Base-by-base conservation (phyloP, 2,329 filamentous ascomycete genomes). In the Coniochaeta sp. region DNA sequence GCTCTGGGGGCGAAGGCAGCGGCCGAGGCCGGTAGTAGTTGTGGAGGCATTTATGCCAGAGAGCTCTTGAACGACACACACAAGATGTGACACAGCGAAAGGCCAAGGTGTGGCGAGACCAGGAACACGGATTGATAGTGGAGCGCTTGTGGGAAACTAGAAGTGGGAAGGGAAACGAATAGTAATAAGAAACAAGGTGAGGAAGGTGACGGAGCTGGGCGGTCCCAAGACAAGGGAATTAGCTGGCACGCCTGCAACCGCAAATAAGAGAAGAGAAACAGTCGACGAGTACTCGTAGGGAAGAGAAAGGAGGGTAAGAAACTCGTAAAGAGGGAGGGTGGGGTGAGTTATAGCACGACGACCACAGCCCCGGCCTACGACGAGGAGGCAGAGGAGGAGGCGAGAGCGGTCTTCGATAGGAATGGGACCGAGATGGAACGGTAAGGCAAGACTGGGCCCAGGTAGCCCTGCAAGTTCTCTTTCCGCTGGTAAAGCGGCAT, bases 11-110 rank as follows among this genome's bases (percentile, higher is more conserved):
- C 93, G 80, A 98, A 99, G 71, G 95, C 93, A 64, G 93, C 92
- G 67, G 95, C 95, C 70, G 95, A 98, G 64, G 93, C 93, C 68
- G 95, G 95, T 69, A 99, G 81, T 74, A 99, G 82, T 81, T 95
- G 89, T 71, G 92, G 89, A 74, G 92, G 92, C 95, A 98, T 98
- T n/a, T 61, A 44, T 68, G 64, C 38, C 52, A 55, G 59, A 70
- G 69, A 71, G 68, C 67, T 57, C 26, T 28, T 38, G 31, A 57
- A 36, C 54, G 31, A 52, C 38, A 57, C 28, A 52, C 69, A 72
- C 73, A 75, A 75, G 72, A 72, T 54, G 71, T 58, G 19, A 69
- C 62, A 58, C 63, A 63, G 59, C 64, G 62, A 38, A 58, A 34
- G 56, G 64, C n/a, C 58, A 57, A 60, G 58, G 58, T 44, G 59